Percentiles rank a stretch among this genome's conserved stretches.
These are phyloP conservation scores for Epichloe gansuensis DNA, from an alignment of 2,329 filamentous ascomycete genomes.

Conservation along the genomic window DNA sequence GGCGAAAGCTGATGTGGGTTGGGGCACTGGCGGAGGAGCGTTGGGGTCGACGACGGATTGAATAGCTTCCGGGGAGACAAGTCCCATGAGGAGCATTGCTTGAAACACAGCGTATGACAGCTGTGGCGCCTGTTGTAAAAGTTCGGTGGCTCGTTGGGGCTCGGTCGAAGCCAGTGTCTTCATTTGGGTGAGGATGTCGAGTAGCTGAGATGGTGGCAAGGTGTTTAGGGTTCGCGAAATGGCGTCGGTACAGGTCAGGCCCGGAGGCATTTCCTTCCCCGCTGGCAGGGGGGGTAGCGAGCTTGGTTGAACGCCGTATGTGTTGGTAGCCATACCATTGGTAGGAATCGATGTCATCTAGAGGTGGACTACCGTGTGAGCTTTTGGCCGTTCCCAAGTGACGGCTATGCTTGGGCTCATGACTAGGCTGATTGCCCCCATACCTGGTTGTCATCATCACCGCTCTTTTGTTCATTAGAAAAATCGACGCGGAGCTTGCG, in stretches of 20 bases:
- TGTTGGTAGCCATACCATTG: constrained; percentile 20
- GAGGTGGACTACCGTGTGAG: not conserved
- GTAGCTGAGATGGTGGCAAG: constrained; percentile 73
- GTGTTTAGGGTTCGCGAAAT: constrained; percentile 85
- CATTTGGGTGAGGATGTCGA: constrained; percentile 90
- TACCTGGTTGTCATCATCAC: constrained; percentile 36
- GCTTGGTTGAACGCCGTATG: constrained; percentile 26
- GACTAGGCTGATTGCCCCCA: not conserved
- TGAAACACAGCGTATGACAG: constrained; percentile 93
- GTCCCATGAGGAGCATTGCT: constrained; percentile 78
- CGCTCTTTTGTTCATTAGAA: constrained; percentile 76
- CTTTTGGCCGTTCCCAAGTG: not conserved
- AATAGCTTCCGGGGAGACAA: constrained; percentile 76
- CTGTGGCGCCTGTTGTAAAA: constrained; percentile 81
- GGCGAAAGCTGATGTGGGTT: constrained; percentile 21
- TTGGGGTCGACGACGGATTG: constrained; percentile 62
- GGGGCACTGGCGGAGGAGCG: constrained; percentile 25
- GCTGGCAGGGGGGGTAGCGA: constrained; percentile 69
- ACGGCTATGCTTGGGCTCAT: not conserved
- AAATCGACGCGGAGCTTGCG: constrained; percentile 92
- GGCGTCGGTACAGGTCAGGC: constrained; percentile 74
- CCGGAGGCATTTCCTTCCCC: constrained; percentile 71
- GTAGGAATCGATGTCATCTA: constrained; percentile 15
- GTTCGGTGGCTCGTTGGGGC: constrained; percentile 69
- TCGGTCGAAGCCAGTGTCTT: constrained; percentile 76